Base-by-base conservation (phyloP, 495 filamentous ascomycete species). In the Lindgomyces ingoldianus region DNA sequence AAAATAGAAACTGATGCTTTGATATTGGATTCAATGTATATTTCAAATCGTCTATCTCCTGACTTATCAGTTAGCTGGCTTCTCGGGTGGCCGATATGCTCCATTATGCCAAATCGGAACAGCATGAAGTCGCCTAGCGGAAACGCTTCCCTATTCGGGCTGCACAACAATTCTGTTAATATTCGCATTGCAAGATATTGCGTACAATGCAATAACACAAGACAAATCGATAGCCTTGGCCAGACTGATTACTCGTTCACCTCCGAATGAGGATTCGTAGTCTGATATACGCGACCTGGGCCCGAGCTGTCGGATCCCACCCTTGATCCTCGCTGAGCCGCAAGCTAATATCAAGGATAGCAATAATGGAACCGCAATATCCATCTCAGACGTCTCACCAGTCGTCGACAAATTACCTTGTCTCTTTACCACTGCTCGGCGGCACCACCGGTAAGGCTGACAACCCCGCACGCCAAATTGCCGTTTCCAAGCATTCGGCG, bases 301-400 rank as follows among this genome's bases (percentile, higher is more conserved):
- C 21, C 50, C 48, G 29, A 29, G n/a, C 24, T 45, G 36, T 55
- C 50, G 49, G 48, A 16, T 22, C 10, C 26, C 14, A 12, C 16
- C 36, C 59, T 36, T 54, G 59, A 62, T 62, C 59, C 25, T 48
- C 59, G 39, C 50, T 53, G 59, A 62, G 59, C 59, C 59, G 59
- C 59, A 62, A 52, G 24, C 44, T 55, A 62, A 62, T 62, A 54
- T 53, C 59, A 30, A 36, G 50, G 50, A 62, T 62, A 55, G 49
- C 54, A 62, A 46, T 54, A 62, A 41, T 45, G 48, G 16, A 19
- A 46, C 59, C 59, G 59, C 59, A 62, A 62, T 62, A 62, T 62
- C 47, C 59, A 30, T 26, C 49, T 52, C 24, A 62, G 47, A 39
- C 48, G 41, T 44, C 59, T 10, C 36, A 54, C 48, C 39, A 62